Evolutionary conservation across 345 rosid species (phyloP).

Genomic region (Arabidopsis arenosa): DNA sequence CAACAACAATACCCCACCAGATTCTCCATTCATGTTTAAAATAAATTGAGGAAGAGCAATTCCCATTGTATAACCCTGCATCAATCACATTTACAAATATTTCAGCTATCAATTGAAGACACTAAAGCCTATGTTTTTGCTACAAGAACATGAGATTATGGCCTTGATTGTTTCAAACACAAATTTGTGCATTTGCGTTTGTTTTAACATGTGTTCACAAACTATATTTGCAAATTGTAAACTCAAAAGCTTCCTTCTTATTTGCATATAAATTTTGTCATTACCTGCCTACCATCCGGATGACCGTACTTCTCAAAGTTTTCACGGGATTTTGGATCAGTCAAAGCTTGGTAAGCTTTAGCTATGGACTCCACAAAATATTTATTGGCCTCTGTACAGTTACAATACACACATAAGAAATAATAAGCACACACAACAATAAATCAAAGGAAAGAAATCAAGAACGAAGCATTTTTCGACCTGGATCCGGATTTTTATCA

Average conservation of each 20-base stretch:
- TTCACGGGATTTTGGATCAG: constrained; percentile 91
- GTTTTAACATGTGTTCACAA: background rate
- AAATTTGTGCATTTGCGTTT: background rate
- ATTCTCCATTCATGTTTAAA: constrained; percentile 82
- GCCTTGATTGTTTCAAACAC: background rate
- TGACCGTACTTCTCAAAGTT: constrained; percentile 99
- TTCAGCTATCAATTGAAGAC: background rate
- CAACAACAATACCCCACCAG: constrained; percentile 86
- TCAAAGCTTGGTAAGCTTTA: constrained; percentile 97
- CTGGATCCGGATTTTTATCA: constrained; percentile 99
- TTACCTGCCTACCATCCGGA: constrained; percentile 98
- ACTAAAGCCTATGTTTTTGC: background rate
- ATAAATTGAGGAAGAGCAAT: constrained; percentile 96
- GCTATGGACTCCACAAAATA: constrained; percentile 90
- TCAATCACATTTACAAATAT: constrained; percentile 10
- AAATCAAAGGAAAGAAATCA: background rate
- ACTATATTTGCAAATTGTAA: background rate
- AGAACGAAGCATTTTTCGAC: constrained; percentile 46
- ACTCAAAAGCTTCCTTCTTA: background rate
- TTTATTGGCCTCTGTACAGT: constrained; percentile 72
- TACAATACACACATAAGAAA: constrained; percentile 16
- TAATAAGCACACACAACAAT: constrained; percentile 9
- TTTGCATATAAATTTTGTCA: background rate
- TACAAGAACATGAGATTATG: background rate
- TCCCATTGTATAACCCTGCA: constrained; percentile 96